Evolutionary conservation across 495 filamentous ascomycete species (phyloP).

Genomic region (Clavariopsis aquatica): DNA sequence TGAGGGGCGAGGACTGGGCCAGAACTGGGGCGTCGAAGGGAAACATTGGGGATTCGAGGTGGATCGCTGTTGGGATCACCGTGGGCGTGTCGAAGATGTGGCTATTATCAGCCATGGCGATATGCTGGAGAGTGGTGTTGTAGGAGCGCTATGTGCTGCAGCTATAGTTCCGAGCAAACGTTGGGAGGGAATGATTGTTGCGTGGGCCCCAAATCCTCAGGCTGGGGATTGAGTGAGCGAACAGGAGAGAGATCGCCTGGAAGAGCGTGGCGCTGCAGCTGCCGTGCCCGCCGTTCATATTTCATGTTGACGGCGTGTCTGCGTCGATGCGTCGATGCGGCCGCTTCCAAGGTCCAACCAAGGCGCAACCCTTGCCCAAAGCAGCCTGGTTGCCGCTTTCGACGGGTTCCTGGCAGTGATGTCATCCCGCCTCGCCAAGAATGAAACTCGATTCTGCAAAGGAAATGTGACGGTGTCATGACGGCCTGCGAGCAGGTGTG

Average conservation of each 20-base stretch:
- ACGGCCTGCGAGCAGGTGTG: neutral
- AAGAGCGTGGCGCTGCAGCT: neutral
- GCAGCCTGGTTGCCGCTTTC: neutral
- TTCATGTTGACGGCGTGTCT: neutral
- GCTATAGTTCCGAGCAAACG: neutral
- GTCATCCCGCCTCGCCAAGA: neutral
- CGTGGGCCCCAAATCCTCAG: neutral
- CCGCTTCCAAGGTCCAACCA: no score
- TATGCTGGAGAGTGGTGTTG: neutral
- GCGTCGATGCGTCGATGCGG: neutral
- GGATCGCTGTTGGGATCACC: slow-evolving; percentile 15
- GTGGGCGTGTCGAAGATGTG: neutral
- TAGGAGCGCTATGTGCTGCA: neutral
- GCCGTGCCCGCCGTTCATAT: neutral
- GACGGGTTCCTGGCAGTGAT: neutral
- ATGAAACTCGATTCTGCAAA: no score
- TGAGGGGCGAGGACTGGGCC: slow-evolving; percentile 6
- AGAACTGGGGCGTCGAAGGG: slow-evolving; percentile 4
- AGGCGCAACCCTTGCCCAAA: no score
- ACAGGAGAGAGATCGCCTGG: neutral
- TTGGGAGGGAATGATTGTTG: neutral
- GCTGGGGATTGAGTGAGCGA: neutral
- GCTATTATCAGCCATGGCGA: slow-evolving; percentile 23
- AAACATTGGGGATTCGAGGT: slow-evolving; percentile 14
- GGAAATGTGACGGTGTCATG: no score